Conservation (phyloP, 139 green algal genomes). For the Ettlia oleoabundans region DNA sequence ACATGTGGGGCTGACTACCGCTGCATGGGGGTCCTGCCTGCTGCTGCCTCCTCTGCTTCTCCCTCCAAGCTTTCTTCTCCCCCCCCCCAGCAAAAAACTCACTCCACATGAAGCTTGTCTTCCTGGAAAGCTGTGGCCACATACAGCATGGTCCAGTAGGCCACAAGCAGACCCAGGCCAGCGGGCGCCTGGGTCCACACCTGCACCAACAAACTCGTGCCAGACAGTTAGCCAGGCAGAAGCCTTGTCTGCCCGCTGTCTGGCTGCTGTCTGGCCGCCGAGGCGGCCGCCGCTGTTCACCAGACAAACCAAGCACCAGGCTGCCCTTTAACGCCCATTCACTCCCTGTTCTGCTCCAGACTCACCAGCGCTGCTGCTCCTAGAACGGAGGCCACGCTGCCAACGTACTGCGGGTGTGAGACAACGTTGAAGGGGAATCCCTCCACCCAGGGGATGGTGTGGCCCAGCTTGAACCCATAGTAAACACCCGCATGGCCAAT, state of each 20-base stretch:
- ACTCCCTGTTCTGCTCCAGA: too few species aligned
- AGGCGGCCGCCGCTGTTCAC: too few species aligned
- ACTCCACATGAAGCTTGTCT: constrained; percentile 19
- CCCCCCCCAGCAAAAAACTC: background rate
- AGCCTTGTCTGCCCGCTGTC: too few species aligned
- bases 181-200: constrained; percentile 30
- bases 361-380: constrained; percentile 48
- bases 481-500: constrained; percentile 84
- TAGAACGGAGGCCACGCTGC: constrained; percentile 70
- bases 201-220: background rate
- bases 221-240: background rate
- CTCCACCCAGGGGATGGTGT: constrained; percentile 73
- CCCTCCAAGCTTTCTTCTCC: too few species aligned
- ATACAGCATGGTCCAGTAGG: constrained; percentile 75
- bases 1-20: too few species aligned
- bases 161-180: constrained; percentile 35
- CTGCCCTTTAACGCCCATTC: too few species aligned
- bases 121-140: constrained; percentile 63
- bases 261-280: too few species aligned
- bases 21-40: too few species aligned
- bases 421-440: constrained; percentile 84
- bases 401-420: constrained; percentile 85
- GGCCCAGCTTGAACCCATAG: constrained; percentile 83
- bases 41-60: too few species aligned
- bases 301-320: too few species aligned